Evolutionary conservation across 441 rosid genomes (phyloP).

Genomic region (Euphorbia celastroides): DNA sequence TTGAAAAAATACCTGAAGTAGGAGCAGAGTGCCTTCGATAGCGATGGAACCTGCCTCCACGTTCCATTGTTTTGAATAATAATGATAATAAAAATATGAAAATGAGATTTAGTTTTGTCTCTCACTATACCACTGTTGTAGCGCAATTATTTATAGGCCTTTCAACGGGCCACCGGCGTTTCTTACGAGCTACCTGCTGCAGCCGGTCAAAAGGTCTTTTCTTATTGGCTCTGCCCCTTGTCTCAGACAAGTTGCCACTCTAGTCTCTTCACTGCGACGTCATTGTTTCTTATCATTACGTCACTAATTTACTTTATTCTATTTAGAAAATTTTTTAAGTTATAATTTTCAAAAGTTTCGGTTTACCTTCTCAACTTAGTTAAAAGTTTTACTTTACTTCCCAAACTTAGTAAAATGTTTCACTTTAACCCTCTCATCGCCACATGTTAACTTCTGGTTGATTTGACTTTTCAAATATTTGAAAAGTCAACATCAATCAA

Average conservation of each 20-base stretch:
- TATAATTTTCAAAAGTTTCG: no score
- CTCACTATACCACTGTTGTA: not conserved
- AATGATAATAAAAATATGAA: not conserved
- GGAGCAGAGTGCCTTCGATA: slow-evolving; percentile 14
- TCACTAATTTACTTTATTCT: no score
- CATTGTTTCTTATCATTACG: not conserved
- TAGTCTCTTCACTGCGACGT: slow-evolving; percentile 6
- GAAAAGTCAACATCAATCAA: no score
- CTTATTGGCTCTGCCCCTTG: slow-evolving; percentile 6
- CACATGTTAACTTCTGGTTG: no score
- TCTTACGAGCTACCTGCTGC: not conserved
- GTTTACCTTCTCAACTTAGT: no score
- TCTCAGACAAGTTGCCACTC: slow-evolving; percentile 2
- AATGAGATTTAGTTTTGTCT: not conserved
- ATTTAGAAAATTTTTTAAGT: no score
- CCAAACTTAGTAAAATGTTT: no score
- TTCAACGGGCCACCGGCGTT: slow-evolving; percentile 5
- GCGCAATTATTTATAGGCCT: slow-evolving; percentile 8
- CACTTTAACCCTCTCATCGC: no score
- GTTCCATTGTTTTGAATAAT: slow-evolving; percentile 9
- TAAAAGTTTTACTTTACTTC: no score
- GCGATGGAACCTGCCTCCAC: slow-evolving; percentile 20
- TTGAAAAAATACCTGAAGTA: not conserved
- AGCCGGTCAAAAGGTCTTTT: slow-evolving; percentile 3
- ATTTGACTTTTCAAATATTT: no score